Evolutionary conservation across 2,329 filamentous ascomycete genomes (phyloP), one percentile per base, ranked within the genome.

Genomic region (Aureobasidium sp.): DNA sequence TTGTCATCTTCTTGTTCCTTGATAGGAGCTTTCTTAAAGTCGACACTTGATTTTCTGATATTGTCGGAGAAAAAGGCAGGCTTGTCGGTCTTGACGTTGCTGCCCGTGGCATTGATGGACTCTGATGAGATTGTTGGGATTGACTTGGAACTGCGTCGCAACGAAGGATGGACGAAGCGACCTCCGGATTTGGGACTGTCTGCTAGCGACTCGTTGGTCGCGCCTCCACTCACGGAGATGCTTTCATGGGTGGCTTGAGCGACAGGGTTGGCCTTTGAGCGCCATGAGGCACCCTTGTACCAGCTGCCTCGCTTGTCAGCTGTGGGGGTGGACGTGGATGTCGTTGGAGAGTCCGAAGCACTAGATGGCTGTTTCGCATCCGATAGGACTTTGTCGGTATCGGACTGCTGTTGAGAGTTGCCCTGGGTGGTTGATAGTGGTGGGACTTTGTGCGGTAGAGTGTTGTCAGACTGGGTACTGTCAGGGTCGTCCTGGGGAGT

Each of bases 191-290:
- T 72, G 12, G 66, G 67, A 19, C 69, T 71, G 40, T 73, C 69
- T 11, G 56, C 67, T 9, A 70, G 70, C 14, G 75, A 67, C 60
- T 78, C 76, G 17, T 73, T 73, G 4, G 75, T 77, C 1, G 76
- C 71, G 24, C 77, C 76, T 50, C 75, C 74, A 49, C 72, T 73
- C 5, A 77, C 77, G 31, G 70, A 73, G 29, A 79, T 76, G 65
- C 74, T 79, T 66, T 80, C 77, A 29, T 71, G 72, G 9, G 75
- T 75, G 8, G 77, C 75, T 66, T 77, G 73, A n/a, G 78, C 77
- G 9, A 78, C 73, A 1, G 78, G 74, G 12, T 75, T 74, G 12
- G 78, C 76, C 68, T 80, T 81, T 29, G 73, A 71, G 7, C 73
- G 71, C 77, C 77, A 72, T 42, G 70, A 78, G 56, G 75, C 78